Percentiles rank a stretch among this genome's conserved stretches.
Conservation (phyloP, 345 rosid genomes). For the Eucalyptus pumila region DNA sequence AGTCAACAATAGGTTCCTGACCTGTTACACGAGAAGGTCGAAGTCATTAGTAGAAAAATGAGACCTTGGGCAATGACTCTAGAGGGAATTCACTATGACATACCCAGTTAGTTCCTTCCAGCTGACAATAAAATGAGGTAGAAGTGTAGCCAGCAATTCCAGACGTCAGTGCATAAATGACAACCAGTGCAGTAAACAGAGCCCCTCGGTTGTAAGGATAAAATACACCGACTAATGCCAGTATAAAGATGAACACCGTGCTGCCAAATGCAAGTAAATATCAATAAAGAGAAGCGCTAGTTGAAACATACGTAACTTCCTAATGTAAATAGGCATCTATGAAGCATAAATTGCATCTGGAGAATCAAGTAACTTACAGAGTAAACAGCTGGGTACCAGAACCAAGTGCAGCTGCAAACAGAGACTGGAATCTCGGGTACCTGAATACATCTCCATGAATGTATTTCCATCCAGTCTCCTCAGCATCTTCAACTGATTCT, state of each 20-base stretch:
- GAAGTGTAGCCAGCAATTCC: constrained; percentile 47
- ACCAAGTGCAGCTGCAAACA: constrained; percentile 41
- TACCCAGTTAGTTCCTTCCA: constrained; percentile 53
- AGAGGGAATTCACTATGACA: background rate
- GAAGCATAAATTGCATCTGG: background rate
- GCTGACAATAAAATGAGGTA: constrained; percentile 36
- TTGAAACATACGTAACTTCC: background rate
- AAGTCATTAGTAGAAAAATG: background rate
- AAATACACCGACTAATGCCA: constrained; percentile 42
- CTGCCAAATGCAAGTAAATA: constrained; percentile 5
- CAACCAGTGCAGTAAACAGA: constrained; percentile 42
- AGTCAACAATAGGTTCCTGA: constrained; percentile 34
- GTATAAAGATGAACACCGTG: constrained; percentile 29
- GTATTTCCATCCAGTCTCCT: constrained; percentile 57
- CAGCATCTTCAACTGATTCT: constrained; percentile 44
- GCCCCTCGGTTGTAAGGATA: constrained; percentile 53
- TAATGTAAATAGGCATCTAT: background rate
- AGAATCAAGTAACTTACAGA: constrained; percentile 19
- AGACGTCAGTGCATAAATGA: constrained; percentile 50
- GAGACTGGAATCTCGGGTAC: constrained; percentile 33
- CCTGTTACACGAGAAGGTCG: constrained; percentile 9
- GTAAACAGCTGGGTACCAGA: constrained; percentile 46
- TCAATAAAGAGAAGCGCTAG: background rate
- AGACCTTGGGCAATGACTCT: background rate
- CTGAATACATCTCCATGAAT: constrained; percentile 55